Evolutionary conservation across 2,329 filamentous ascomycete species (phyloP).

Genomic region (Fusarium subglutinans): DNA sequence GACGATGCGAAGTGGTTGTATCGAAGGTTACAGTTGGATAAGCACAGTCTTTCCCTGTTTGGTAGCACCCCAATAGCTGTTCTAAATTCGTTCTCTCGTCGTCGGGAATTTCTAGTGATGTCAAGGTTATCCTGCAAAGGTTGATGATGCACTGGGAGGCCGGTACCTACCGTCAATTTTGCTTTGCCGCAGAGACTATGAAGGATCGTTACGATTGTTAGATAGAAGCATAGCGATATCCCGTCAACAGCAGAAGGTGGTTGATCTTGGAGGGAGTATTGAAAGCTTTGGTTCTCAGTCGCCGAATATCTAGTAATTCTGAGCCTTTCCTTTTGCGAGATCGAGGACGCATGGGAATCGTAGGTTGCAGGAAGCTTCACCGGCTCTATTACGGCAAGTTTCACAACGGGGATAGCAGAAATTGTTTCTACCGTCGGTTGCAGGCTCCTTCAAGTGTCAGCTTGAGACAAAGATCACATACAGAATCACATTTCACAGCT

Average conservation of each 20-base stretch:
- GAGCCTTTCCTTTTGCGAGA: too few species aligned
- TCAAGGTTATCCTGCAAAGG: too few species aligned
- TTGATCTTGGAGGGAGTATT: not conserved
- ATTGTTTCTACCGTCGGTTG: not conserved
- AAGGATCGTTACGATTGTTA: not conserved
- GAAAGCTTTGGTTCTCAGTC: not conserved
- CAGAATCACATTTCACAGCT: not conserved
- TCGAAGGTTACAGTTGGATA: accelerated
- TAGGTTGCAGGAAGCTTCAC: not conserved
- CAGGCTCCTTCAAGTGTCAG: not conserved
- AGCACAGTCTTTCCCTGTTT: too few species aligned
- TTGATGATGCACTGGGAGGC: too few species aligned
- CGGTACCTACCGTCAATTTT: not conserved
- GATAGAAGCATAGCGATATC: not conserved
- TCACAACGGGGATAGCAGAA: not conserved
- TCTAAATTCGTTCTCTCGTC: not conserved
- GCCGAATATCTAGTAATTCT: not conserved
- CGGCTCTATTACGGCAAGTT: not conserved
- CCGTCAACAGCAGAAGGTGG: not conserved
- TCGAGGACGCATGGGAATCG: not conserved
- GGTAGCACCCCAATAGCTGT: not conserved
- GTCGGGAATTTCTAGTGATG: not conserved
- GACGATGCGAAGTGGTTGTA: not conserved
- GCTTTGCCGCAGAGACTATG: not conserved
- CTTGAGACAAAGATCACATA: not conserved